Evolutionary conservation across 2,329 filamentous ascomycete species (phyloP), one percentile per base, ranked within the genome.

Genomic region (Epichloe bromicola): DNA sequence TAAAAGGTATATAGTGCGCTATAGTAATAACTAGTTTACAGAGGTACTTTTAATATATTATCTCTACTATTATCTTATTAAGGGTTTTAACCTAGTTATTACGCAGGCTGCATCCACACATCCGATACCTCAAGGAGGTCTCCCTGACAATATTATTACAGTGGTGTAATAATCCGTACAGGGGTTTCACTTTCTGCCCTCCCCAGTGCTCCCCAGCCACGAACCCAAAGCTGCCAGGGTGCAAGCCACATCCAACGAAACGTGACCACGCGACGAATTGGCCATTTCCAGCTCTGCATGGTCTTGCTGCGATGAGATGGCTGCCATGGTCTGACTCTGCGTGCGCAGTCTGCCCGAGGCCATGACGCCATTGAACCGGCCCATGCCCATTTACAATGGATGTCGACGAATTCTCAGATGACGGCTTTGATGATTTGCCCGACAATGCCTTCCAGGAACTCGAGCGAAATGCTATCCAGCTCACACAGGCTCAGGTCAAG

Each of bases 391-490:
- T 51, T 55, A 56, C 49, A 52, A 70, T 70, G 67, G 66, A 68
- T 52, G 52, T 68, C 67, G 78, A 82, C 67, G 75, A 79, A 54
- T 83, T 80, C 61, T 78, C 74, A 53, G 81, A 83, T 61, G 80
- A 82, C 61, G 79, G 74, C 54, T 71, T 85, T 57, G 79, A 85
- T 62, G 71, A 75, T 40, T 67, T 85, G 41, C 76, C 80, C 56
- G 71, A 74, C 55, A 73, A 74, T 55, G 70, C 71, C 45, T 67
- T 85, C 3, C 72, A 79, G 58, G 79, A 83, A 61, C 75, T 85
- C 55, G 82, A 85, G 61, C 75, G 76, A 59, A 75, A 76, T 60
- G 81, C 81, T 39, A 78, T 83, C 56, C 75, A 76, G 57, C 74
- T 74, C 57, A 83, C 80, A 4, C 78, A 82, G 57, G 71, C 68